These are phyloP conservation scores for Geranomyces variabilis DNA, from an alignment of 192 early-diverging fungal genomes.

Conservation along the genomic window DNA sequence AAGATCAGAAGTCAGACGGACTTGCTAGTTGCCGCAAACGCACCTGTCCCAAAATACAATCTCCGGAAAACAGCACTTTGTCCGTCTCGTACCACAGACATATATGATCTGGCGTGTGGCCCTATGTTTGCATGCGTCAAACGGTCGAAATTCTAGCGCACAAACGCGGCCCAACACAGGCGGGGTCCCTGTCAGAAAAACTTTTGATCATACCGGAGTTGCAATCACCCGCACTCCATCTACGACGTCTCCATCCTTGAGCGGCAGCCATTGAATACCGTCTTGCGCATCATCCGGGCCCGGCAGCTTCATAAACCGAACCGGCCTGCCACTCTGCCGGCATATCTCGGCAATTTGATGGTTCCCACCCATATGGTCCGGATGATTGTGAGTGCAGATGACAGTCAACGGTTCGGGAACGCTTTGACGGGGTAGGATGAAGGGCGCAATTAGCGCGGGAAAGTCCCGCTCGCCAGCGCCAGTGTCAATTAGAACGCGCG, in stretches of 20 bases:
- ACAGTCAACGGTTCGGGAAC: constrained; percentile 55
- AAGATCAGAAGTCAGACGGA: too few species aligned
- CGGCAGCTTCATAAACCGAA: constrained; percentile 16
- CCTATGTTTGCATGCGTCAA: too few species aligned
- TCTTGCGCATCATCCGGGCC: neutral
- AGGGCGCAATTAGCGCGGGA: neutral
- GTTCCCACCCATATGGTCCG: constrained; percentile 76
- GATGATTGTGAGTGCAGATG: constrained; percentile 81
- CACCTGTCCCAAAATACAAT: constrained; percentile 74
- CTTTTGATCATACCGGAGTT: constrained; percentile 54
- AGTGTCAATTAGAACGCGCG: constrained; percentile 58
- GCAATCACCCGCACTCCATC: constrained; percentile 37
- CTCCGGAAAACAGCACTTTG: constrained; percentile 72
- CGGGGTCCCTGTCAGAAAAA: neutral
- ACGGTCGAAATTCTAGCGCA: too few species aligned
- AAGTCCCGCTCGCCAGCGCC: constrained; percentile 81
- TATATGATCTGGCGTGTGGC: constrained; percentile 81
- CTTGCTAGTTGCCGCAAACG: neutral
- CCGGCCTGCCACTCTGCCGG: neutral
- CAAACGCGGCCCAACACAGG: too few species aligned
- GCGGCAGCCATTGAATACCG: neutral
- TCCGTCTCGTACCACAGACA: constrained; percentile 70
- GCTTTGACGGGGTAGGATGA: neutral
- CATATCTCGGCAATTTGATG: constrained; percentile 20
- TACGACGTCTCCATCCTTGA: constrained; percentile 6